Evolutionary conservation across 106 monocot genomes (phyloP), one percentile per base, ranked within the genome.

Genomic region (Narthecium ossifragum): DNA sequence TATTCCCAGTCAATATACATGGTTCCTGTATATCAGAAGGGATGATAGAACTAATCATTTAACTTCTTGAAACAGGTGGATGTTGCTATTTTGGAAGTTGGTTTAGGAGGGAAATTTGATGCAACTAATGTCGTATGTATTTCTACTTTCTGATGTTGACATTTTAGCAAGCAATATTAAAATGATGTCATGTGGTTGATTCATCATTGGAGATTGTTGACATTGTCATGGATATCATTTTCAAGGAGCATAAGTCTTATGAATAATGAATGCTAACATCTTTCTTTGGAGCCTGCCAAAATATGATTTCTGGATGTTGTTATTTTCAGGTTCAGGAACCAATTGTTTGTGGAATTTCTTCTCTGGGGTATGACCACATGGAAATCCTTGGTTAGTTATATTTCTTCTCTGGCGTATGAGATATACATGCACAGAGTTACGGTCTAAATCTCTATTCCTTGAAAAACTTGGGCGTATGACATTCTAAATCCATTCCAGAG

Each of bases 81-180:
- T 85, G 92, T 93, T 82, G 88, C 84, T 43, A 85, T 93, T 69
- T 57, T 93, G 60, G 92, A 93, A 73, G 92, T 93, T 79, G 92
- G 92, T 34, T 63, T 93, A 39, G 88, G 92, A 4, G 92, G 92
- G 40, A 76, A 52, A 51, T 75, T 67, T 29, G 92, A 93, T 65
- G 69, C 92, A 4, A 93, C 92, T 17, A 93, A 93, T 75, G 84
- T 93, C 75, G 92, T 93, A 88, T 39, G 20, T 52, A 22, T 15
- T 14, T 32, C 31, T 25, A n/a, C 26, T 61, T 4, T 46, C 31
- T 6, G 26, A 34, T 36, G 4, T 18, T 3, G 11, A 13, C 11
- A n/a, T 43, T 43, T 13, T 6, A 43, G 12, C 43, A 43, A 3
- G 14, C 43, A 43, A 3, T 11, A 43, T 13, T 43, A 43, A 3